A percentile compares a stretch with the other conserved stretches of the same genome.
These are phyloP conservation scores for Xylariaceae sp. DNA, from an alignment of 2,329 filamentous ascomycete species.

Conservation along the genomic window DNA sequence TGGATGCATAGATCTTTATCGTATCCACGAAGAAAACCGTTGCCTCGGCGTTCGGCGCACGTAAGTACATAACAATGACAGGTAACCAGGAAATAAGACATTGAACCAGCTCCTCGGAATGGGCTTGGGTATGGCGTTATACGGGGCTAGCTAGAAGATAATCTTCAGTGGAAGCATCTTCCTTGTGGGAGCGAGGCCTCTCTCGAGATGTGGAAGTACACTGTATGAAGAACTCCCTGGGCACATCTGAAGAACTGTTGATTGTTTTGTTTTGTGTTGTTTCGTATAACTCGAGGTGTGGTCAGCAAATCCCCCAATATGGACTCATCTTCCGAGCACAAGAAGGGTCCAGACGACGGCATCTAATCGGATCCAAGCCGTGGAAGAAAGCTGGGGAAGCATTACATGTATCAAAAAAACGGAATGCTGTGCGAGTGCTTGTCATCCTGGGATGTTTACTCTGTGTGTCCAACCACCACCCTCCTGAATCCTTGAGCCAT, in stretches of 20 bases:
- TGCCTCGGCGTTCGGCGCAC: not conserved
- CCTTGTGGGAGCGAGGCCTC: not conserved
- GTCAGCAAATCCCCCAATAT: not conserved
- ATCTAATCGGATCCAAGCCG: not conserved
- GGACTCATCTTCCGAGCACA: not conserved
- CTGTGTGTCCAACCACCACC: too few species aligned
- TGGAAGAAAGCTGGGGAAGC: not conserved
- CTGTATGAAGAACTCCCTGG: not conserved
- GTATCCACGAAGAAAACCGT: not conserved
- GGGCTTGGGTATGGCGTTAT: not conserved
- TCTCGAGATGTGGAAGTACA: not conserved
- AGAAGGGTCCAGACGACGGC: not conserved
- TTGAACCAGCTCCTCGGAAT: not conserved
- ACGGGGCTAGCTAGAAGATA: not conserved
- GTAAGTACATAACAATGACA: not conserved
- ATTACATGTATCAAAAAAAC: not conserved
- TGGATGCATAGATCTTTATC: too few species aligned
- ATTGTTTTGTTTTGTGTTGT: not conserved
- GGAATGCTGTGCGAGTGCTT: not conserved
- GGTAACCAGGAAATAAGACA: not conserved
- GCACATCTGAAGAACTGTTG: not conserved
- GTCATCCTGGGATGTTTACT: not conserved
- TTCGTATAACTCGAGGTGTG: not conserved
- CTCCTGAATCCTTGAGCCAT: not conserved
- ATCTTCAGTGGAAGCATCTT: not conserved